phyloP scores from a whole-genome alignment of 108 stramenopile genomes.

The Cyclostephanos invisitatus region DNA sequence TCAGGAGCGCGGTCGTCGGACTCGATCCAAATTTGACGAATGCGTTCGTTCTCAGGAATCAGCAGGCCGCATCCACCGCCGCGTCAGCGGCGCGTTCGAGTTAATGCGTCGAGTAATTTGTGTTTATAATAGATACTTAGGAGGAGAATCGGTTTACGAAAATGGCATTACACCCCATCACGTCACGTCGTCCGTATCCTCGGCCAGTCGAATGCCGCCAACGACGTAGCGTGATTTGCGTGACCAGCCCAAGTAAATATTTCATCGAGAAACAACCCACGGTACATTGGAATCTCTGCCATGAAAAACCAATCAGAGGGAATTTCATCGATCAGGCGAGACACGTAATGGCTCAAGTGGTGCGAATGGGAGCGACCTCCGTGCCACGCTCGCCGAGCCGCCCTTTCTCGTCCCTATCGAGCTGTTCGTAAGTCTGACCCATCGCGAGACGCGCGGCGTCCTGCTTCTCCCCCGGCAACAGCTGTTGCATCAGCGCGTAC shows the following conservation, averaged over 20 bases:
- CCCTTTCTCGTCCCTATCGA: slow-evolving; percentile 74
- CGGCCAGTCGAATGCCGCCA: too few relatives aligned
- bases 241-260: too few relatives aligned
- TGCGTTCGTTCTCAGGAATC: slow-evolving; percentile 71
- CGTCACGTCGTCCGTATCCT: too few relatives aligned
- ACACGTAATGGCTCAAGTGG: too few relatives aligned
- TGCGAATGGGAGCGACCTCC: slow-evolving; percentile 45
- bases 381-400: slow-evolving; percentile 72
- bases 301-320: too few relatives aligned
- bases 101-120: background rate
- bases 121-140: background rate
- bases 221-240: too few relatives aligned
- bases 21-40: slow-evolving; percentile 71
- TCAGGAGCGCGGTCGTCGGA: slow-evolving; percentile 57
- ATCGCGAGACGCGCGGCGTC: slow-evolving; percentile 76
- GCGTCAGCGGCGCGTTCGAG: background rate
- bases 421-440: slow-evolving; percentile 88
- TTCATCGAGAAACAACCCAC: too few relatives aligned
- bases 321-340: too few relatives aligned
- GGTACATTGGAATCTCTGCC: too few relatives aligned
- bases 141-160: too few relatives aligned
- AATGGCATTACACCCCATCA: too few relatives aligned
- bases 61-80: slow-evolving; percentile 5
- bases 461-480: slow-evolving; percentile 87
- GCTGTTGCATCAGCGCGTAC: slow-evolving; percentile 75